Base-by-base conservation (phyloP, 2,329 filamentous ascomycete species). In the Septoria petroselini region DNA sequence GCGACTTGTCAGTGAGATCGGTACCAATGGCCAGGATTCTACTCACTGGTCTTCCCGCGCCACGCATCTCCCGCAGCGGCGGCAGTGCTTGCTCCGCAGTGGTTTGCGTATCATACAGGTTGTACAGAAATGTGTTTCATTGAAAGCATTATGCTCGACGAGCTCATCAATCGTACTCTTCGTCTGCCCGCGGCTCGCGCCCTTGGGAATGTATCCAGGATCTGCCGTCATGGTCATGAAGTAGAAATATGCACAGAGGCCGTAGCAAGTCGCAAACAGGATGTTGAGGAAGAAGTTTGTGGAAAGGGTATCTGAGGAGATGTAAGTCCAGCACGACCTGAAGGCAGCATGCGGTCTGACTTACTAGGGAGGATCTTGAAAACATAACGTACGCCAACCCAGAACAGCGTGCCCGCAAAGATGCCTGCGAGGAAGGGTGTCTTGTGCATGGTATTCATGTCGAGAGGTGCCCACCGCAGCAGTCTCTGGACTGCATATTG, bases 1-100 rank as follows among this genome's bases (percentile, higher is more conserved):
- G 58, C 25, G n/a, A 37, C 25, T 9, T 3, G 19, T 48, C 23
- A 53, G 48, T 52, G 15, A 50, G 46, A 15, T 19, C 18, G 12
- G 19, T 7, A 12, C 38, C 3, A 21, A 14, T n/a, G 9, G 2
- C 17, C 25, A 8, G 18, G 14, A 11, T 9, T 17, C 9, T 25
- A 78, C 88, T 78, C 72, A 94, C 89, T 98, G 93, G 66, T 98
- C 93, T 71, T 95, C 89, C 70, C 94, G 95, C 47, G 91, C 90
- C 46, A 98, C 88, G 68, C 93, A 98, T 57, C 91, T 86, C 62
- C 86, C 83, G 68, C 93, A 98, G 54, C 88, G 80, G 65, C 85
- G 86, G 73, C 93, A 98, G 71, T 98, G 93, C 75, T 97, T 98
- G 73, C 91, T 95, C 58, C 93, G 82, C 54, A 98, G 73, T 3